Percentiles rank a stretch among this genome's conserved stretches.
phyloP scores from a whole-genome alignment of 2,329 filamentous ascomycete species.

The Neonectria neomacrospora region DNA sequence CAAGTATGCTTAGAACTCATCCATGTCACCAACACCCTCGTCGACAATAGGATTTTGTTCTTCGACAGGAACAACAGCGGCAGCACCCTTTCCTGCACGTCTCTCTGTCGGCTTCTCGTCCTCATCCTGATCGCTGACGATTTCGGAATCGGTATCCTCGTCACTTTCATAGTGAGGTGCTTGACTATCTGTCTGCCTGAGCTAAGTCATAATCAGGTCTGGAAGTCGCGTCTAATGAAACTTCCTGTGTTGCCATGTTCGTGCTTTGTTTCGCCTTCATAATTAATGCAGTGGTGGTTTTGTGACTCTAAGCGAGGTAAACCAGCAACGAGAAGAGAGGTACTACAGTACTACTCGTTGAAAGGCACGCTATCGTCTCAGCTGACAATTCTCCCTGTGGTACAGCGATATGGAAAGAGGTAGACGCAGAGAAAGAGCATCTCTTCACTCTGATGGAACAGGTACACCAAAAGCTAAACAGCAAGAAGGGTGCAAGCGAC shows the following conservation, averaged over 20 bases:
- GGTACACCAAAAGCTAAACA: conserved; percentile 15
- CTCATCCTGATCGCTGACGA: conserved; percentile 3
- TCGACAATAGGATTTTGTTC: no score
- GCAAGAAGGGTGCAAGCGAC: conserved; percentile 1
- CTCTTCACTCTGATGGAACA: conserved; percentile 29
- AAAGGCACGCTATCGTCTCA: no score
- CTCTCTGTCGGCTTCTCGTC: not conserved
- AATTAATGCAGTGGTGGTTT: not conserved
- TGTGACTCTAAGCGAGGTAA: not conserved
- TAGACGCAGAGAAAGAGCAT: conserved; percentile 18
- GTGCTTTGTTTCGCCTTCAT: no score
- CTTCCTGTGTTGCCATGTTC: no score
- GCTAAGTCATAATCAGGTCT: not conserved
- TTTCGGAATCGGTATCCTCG: conserved; percentile 5
- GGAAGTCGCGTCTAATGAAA: not conserved
- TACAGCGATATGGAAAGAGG: conserved; percentile 23
- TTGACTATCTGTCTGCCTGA: not conserved
- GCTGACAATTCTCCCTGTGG: not conserved
- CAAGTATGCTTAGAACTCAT: no score
- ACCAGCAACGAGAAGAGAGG: conserved; percentile 1
- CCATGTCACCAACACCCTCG: no score
- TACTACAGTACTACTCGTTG: not conserved
- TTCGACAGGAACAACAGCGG: no score
- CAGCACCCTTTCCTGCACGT: no score
- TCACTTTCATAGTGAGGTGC: not conserved